Conservation (phyloP, 1,284 basidiomycete genomes). For the Phaffia rhodozyma region DNA sequence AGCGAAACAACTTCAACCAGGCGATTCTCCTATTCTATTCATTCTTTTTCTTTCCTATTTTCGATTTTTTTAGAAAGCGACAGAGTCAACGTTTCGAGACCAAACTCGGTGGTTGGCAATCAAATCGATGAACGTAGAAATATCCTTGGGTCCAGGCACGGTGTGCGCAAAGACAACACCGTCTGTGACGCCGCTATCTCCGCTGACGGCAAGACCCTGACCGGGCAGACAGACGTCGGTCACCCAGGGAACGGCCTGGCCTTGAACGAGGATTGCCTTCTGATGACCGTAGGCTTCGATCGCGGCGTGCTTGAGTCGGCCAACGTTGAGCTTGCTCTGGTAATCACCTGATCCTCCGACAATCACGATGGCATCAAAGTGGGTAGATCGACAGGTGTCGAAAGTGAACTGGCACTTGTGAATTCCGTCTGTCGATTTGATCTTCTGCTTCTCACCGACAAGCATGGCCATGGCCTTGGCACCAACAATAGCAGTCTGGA, state of each 20-base stretch:
- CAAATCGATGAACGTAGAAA: slow-evolving; percentile 28
- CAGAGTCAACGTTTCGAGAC: slow-evolving; percentile 31
- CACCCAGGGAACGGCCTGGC: slow-evolving; percentile 35
- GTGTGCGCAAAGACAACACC: slow-evolving; percentile 33
- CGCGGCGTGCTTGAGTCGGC: slow-evolving; percentile 45
- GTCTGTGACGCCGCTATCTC: slow-evolving; percentile 29
- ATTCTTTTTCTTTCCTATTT: neutral
- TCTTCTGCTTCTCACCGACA: slow-evolving; percentile 53
- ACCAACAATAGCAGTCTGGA: slow-evolving; percentile 45
- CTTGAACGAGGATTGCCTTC: slow-evolving; percentile 62
- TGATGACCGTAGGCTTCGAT: slow-evolving; percentile 54
- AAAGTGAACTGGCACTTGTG: slow-evolving; percentile 28
- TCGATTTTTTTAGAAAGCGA: slow-evolving; percentile 33
- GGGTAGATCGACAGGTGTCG: slow-evolving; percentile 37
- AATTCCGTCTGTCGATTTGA: slow-evolving; percentile 38
- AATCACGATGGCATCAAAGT: slow-evolving; percentile 64
- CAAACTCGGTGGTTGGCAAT: slow-evolving; percentile 34
- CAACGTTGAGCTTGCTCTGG: slow-evolving; percentile 40
- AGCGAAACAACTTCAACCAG: no score
- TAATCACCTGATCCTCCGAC: slow-evolving; percentile 45
- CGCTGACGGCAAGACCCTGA: neutral
- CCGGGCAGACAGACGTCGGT: slow-evolving; percentile 29
- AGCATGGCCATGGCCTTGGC: slow-evolving; percentile 50
- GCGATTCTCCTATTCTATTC: no score
- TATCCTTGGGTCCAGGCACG: slow-evolving; percentile 32